Conservation (phyloP, 2,329 filamentous ascomycete species). For the Paracorniculantispora psalliotae region DNA sequence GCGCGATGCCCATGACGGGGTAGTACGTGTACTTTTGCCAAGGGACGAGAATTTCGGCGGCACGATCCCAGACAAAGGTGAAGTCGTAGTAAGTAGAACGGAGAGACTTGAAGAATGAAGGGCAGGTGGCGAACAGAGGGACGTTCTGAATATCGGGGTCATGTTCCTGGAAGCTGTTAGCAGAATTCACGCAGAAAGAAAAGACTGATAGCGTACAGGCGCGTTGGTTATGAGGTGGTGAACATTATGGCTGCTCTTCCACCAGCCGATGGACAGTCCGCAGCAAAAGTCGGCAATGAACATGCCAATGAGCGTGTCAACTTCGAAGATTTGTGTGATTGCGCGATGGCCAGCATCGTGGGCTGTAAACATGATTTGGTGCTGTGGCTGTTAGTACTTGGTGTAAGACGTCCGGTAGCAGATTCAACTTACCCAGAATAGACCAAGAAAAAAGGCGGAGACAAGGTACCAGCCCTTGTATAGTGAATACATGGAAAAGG, state of each 20-base stretch:
- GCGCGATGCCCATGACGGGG: conserved; percentile 60
- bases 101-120: conserved; percentile 60
- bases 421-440: conserved; percentile 50
- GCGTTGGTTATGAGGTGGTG: conserved; percentile 64
- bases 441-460: conserved; percentile 53
- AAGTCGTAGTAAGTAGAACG: conserved; percentile 62
- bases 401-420: neutral
- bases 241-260: conserved; percentile 65
- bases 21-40: conserved; percentile 66
- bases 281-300: conserved; percentile 62
- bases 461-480: conserved; percentile 50
- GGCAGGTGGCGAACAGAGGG: conserved; percentile 63
- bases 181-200: neutral
- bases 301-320: conserved; percentile 56
- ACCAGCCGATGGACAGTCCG: conserved; percentile 63
- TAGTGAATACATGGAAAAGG: conserved; percentile 41
- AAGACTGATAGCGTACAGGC: conserved; percentile 33
- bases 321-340: conserved; percentile 54
- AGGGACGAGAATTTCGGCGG: conserved; percentile 53
- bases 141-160: conserved; percentile 61
- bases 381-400: conserved; percentile 34
- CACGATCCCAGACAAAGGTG: conserved; percentile 57
- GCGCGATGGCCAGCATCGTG: conserved; percentile 61
- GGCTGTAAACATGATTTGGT: conserved; percentile 64
- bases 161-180: conserved; percentile 37